phyloP scores from a whole-genome alignment of 1,139 yeast genomes.

The Kodamaea arcana region DNA sequence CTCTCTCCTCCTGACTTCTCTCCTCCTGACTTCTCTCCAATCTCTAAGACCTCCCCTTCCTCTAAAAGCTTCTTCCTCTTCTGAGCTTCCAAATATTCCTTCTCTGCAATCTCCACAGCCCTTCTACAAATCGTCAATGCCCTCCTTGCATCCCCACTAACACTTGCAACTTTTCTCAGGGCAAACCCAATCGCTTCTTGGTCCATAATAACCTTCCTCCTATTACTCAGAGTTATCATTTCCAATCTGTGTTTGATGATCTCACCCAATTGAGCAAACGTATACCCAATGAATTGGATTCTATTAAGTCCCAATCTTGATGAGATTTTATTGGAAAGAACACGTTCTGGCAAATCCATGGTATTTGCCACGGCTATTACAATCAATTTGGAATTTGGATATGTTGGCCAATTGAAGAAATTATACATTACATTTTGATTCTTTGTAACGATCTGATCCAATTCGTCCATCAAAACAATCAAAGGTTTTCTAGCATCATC shows the following conservation, averaged over 20 bases:
- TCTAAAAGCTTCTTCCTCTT: slow-evolving; percentile 9
- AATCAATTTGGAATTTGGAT: slow-evolving; percentile 69
- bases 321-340: slow-evolving; percentile 81
- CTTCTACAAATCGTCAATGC: slow-evolving; percentile 86
- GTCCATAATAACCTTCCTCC: slow-evolving; percentile 44
- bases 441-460: slow-evolving; percentile 85
- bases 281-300: slow-evolving; percentile 85
- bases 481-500: slow-evolving; percentile 43
- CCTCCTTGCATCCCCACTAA: slow-evolving; percentile 95
- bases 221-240: slow-evolving; percentile 41
- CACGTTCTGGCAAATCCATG: slow-evolving; percentile 93
- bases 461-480: slow-evolving; percentile 83
- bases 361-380: slow-evolving; percentile 96
- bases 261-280: slow-evolving; percentile 68
- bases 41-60: slow-evolving; percentile 11
- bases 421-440: slow-evolving; percentile 90
- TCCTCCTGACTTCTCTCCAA: slow-evolving; percentile 6
- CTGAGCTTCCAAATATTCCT: slow-evolving; percentile 33
- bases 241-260: slow-evolving; percentile 73
- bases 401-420: slow-evolving; percentile 96
- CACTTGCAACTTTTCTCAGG: slow-evolving; percentile 90
- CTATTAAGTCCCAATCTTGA: slow-evolving; percentile 87
- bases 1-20: slow-evolving; percentile 11
- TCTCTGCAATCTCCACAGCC: slow-evolving; percentile 86
- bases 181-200: slow-evolving; percentile 88